Percentiles rank a stretch among this genome's conserved stretches.
Evolutionary conservation across 352 stramenopile species (phyloP).

Genomic region (Globisporangium apiculatum): DNA sequence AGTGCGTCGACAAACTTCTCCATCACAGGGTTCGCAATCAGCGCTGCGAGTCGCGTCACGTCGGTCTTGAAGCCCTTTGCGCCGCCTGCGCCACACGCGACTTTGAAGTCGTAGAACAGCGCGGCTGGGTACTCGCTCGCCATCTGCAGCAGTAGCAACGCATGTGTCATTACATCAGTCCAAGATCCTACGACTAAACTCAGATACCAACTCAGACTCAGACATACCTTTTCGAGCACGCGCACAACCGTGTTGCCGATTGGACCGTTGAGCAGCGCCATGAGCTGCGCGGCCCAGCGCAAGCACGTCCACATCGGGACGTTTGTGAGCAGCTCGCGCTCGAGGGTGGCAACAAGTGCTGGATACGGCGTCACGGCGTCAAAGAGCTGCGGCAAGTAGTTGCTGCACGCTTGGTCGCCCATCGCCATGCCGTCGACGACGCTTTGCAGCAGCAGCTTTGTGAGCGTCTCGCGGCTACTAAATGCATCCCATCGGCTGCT

Average conservation of each 20-base stretch:
- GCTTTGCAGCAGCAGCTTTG: slow-evolving; percentile 45
- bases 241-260: slow-evolving; percentile 48
- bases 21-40: slow-evolving; percentile 65
- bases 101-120: slow-evolving; percentile 81
- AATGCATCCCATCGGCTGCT: slow-evolving; percentile 27
- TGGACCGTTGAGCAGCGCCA: slow-evolving; percentile 54
- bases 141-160: slow-evolving; percentile 27
- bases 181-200: too few species aligned
- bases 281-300: slow-evolving; percentile 68
- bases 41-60: slow-evolving; percentile 33
- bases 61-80: slow-evolving; percentile 32
- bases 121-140: slow-evolving; percentile 61
- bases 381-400: slow-evolving; percentile 71
- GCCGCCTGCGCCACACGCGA: slow-evolving; percentile 40
- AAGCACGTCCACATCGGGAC: slow-evolving; percentile 79
- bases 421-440: slow-evolving; percentile 55
- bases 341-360: slow-evolving; percentile 35
- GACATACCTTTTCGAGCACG: slow-evolving; percentile 68
- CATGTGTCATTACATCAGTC: neutral
- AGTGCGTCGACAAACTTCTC: slow-evolving; percentile 79
- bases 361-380: slow-evolving; percentile 50
- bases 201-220: too few species aligned
- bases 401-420: slow-evolving; percentile 55
- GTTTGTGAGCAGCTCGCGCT: slow-evolving; percentile 31
- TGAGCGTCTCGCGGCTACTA: slow-evolving; percentile 30